A percentile compares a stretch with the other conserved stretches of the same genome.
Conservation (phyloP, 2,329 filamentous ascomycete species). For the Neofusicoccum sp. region DNA sequence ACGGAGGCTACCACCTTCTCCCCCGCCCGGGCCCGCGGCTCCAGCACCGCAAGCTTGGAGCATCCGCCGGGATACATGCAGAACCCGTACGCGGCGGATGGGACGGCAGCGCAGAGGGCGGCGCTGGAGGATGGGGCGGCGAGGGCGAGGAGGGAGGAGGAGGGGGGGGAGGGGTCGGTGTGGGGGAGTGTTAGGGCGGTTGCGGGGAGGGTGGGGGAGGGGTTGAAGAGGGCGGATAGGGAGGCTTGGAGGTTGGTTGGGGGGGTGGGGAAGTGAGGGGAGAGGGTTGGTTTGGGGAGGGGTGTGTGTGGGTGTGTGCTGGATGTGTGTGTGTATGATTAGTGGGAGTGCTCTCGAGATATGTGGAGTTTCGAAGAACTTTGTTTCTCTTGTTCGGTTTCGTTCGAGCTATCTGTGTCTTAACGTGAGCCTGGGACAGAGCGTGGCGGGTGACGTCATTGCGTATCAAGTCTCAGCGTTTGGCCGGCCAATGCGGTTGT, state of each 20-base stretch:
- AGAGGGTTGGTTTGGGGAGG: not conserved
- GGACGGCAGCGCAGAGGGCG: conserved; percentile 30
- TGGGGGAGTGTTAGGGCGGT: conserved; percentile 38
- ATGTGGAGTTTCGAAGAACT: no score
- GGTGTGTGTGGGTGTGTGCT: not conserved
- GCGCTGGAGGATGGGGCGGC: conserved; percentile 32
- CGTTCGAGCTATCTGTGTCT: no score
- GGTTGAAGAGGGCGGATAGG: conserved; percentile 20
- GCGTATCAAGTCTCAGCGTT: no score
- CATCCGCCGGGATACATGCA: conserved; percentile 54
- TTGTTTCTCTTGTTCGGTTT: no score
- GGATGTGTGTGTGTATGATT: not conserved
- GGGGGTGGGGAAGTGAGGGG: not conserved
- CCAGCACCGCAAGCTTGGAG: conserved; percentile 31
- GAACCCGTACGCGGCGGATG: conserved; percentile 45
- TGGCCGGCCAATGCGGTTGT: no score
- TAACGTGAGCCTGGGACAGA: no score
- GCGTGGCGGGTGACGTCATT: no score
- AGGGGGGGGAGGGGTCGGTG: conserved; percentile 27
- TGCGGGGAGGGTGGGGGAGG: conserved; percentile 34
- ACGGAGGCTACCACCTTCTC: conserved; percentile 40
- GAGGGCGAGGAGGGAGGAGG: conserved; percentile 25
- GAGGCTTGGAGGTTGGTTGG: conserved; percentile 21
- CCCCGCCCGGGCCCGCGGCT: conserved; percentile 29
- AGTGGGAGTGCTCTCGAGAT: no score